These are phyloP conservation scores for Dothistroma septosporum DNA, from an alignment of 2,329 filamentous ascomycete genomes.

Conservation along the genomic window DNA sequence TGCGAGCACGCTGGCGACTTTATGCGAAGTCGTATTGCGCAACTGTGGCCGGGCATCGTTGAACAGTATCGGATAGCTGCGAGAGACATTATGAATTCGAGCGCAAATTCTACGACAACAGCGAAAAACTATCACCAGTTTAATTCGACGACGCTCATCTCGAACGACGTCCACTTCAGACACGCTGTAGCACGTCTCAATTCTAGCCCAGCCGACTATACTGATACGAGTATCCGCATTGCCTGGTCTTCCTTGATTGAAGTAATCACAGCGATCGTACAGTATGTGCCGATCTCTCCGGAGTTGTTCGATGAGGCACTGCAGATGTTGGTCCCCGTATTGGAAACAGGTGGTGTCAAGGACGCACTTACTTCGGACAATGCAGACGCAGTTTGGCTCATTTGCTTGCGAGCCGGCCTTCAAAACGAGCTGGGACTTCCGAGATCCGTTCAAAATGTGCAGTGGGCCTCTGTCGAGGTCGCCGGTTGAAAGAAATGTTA, in stretches of 20 bases:
- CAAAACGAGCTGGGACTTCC: slow-evolving; percentile 4
- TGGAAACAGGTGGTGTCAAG: slow-evolving; percentile 45
- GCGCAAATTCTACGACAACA: slow-evolving; percentile 1
- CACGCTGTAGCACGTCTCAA: slow-evolving; percentile 22
- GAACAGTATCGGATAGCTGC: slow-evolving; percentile 20
- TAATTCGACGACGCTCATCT: neutral
- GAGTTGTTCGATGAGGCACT: slow-evolving; percentile 69
- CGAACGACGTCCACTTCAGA: slow-evolving; percentile 5
- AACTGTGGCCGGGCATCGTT: slow-evolving; percentile 57
- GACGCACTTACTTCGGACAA: slow-evolving; percentile 62
- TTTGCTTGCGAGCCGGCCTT: slow-evolving; percentile 37
- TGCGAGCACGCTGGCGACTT: slow-evolving; percentile 76
- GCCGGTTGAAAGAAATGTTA: slow-evolving; percentile 6
- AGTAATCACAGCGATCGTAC: slow-evolving; percentile 59
- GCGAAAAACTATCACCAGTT: neutral
- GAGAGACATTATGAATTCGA: slow-evolving; percentile 12
- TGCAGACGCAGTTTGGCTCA: slow-evolving; percentile 72
- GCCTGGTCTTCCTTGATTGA: slow-evolving; percentile 61
- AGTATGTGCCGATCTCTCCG: slow-evolving; percentile 61
- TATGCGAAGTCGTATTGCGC: slow-evolving; percentile 68
- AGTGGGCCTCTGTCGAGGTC: slow-evolving; percentile 10
- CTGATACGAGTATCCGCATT: slow-evolving; percentile 53
- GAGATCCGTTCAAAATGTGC: neutral
- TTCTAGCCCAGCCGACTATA: slow-evolving; percentile 41
- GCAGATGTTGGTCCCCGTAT: slow-evolving; percentile 50